phyloP scores from a whole-genome alignment of 805 yeast genomes.

The Yamadazyma sp. region DNA sequence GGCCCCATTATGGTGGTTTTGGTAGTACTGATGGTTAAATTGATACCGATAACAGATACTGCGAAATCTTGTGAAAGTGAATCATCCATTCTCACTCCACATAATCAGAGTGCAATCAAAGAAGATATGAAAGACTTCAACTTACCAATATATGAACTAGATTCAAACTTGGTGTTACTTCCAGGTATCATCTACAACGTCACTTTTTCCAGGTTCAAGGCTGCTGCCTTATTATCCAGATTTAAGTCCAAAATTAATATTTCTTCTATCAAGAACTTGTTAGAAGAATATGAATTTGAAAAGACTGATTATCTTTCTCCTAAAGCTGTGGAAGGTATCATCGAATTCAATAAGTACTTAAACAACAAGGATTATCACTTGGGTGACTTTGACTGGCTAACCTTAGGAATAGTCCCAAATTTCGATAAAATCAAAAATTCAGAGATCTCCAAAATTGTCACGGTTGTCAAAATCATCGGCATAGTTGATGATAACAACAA shows the following conservation, averaged over 20 bases:
- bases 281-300: slow-evolving; percentile 34
- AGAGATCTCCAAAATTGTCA: slow-evolving; percentile 23
- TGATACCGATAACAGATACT: no score
- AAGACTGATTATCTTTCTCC: slow-evolving; percentile 22
- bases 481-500: slow-evolving; percentile 42
- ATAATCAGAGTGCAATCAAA: no score
- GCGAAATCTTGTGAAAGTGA: no score
- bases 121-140: slow-evolving; percentile 4
- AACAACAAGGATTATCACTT: slow-evolving; percentile 12
- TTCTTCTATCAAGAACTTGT: slow-evolving; percentile 27
- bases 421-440: slow-evolving; percentile 23
- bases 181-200: slow-evolving; percentile 65
- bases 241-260: slow-evolving; percentile 30
- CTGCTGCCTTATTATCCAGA: slow-evolving; percentile 44
- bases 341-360: slow-evolving; percentile 15
- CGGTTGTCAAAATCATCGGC: slow-evolving; percentile 48
- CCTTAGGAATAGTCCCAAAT: slow-evolving; percentile 34
- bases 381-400: slow-evolving; percentile 35
- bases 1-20: no score
- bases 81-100: no score
- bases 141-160: slow-evolving; percentile 40
- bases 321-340: slow-evolving; percentile 31
- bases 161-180: slow-evolving; percentile 46
- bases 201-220: slow-evolving; percentile 46
- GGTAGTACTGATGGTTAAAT: no score